Evolutionary conservation across 305 asterid species (phyloP), one percentile per base, ranked within the genome.

Genomic region (Plantago coronopus): DNA sequence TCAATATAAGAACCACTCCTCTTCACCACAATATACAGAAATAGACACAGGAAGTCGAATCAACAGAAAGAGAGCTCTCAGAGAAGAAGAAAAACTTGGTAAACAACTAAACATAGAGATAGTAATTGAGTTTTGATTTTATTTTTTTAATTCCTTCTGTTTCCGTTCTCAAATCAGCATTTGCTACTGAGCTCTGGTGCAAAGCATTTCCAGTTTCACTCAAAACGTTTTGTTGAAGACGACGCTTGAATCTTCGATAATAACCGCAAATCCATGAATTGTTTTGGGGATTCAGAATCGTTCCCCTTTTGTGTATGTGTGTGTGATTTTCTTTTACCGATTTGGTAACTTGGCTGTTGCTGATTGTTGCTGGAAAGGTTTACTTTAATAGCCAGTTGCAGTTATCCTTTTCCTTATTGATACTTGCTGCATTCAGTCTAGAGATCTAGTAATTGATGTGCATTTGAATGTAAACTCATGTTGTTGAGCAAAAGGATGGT

Each of bases 191-290:
- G n/a, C 22, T 18, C 8, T 15, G 20, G 22, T n/a, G 15, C 43
- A 12, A n/a, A 16, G 13, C 43, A 44, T 59, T 44, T 25, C 22
- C 63, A 15, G 37, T 22, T 59, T 16, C 49, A 23, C 38, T 61
- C 45, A 44, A 51, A 46, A 72, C n/a, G 67, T 72, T 69, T 44
- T 62, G 73, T 44, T 37, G 64, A 61, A 44, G 68, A 47, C 55
- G 43, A 17, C 23, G 46, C 48, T 40, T 17, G 19, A 45, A 21
- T 57, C 37, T 60, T 50, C 20, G 9, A 53, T 46, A 57, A 37
- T 40, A 15, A 27, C 44, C 22, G 21, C n/a, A 57, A 25, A 61
- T 29, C 46, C 5, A 51, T 61, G 40, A 20, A 57, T 27, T 9
- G 14, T 25, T 31, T 21, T 29, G 17, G 6, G 60, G 16, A 22